A percentile compares a stretch with the other conserved stretches of the same genome.
phyloP scores from a whole-genome alignment of 768 basidiomycete genomes.

The Tephrocybe sp. region DNA sequence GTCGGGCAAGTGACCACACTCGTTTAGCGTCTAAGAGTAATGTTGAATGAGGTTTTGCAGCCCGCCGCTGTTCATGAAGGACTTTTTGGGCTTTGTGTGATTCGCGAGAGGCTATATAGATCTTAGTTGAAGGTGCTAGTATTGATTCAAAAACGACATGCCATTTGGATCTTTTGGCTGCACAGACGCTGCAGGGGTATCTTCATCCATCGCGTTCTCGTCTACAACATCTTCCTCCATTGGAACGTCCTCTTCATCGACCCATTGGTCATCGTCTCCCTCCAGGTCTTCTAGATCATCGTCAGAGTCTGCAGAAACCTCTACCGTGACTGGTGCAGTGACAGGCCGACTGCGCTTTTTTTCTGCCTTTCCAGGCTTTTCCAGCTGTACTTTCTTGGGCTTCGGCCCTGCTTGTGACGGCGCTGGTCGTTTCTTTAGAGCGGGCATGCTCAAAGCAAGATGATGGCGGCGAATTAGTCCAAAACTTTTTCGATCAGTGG shows the following conservation, averaged over 20 bases:
- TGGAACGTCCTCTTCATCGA: constrained; percentile 36
- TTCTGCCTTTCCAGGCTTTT: constrained; percentile 25
- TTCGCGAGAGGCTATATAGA: constrained; percentile 55
- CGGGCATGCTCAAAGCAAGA: constrained; percentile 27
- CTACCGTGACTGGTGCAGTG: constrained; percentile 36
- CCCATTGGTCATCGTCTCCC: constrained; percentile 29
- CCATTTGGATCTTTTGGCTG: constrained; percentile 59
- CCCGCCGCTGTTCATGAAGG: constrained; percentile 67
- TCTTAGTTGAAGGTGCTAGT: constrained; percentile 2
- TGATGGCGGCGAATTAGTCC: neutral
- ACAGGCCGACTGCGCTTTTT: constrained; percentile 56
- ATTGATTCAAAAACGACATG: constrained; percentile 28
- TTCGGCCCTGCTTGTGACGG: constrained; percentile 45
- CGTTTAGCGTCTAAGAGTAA: constrained; percentile 72
- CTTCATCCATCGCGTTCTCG: constrained; percentile 28
- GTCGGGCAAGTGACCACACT: constrained; percentile 74
- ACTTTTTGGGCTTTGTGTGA: constrained; percentile 71
- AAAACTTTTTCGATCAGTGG: constrained; percentile 17
- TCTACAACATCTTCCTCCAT: constrained; percentile 30
- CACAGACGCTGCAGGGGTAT: constrained; percentile 15
- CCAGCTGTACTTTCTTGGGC: constrained; percentile 53
- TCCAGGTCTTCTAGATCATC: constrained; percentile 38
- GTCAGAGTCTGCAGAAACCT: constrained; percentile 38
- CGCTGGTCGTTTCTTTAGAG: constrained; percentile 52
- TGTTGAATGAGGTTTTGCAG: constrained; percentile 75